Percentiles rank a stretch among this genome's conserved stretches.
Evolutionary conservation across 73 alveolate species (phyloP).

Genomic region (Paramecium primaurelia): DNA sequence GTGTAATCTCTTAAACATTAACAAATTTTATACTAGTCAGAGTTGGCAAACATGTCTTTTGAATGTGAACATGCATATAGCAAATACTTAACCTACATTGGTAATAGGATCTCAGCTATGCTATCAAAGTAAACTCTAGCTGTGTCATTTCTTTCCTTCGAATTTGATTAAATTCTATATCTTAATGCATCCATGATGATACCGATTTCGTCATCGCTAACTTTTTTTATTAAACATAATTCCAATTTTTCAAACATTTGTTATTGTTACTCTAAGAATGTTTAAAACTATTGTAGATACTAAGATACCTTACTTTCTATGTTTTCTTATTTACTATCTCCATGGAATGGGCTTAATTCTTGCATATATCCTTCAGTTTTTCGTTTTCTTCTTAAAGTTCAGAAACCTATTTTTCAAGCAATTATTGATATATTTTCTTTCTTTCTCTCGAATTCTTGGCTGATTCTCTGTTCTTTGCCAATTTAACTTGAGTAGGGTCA

Average conservation of each 20-base stretch:
- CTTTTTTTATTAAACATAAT: neutral
- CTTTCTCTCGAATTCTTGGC: conserved; percentile 46
- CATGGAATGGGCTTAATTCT: neutral
- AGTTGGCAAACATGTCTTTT: conserved; percentile 11
- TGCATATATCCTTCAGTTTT: neutral
- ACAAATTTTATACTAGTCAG: neutral
- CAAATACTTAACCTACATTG: conserved; percentile 6
- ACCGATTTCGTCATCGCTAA: neutral
- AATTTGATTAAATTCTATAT: conserved; percentile 25
- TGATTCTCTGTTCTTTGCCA: conserved; percentile 47
- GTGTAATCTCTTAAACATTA: neutral
- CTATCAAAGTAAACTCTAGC: conserved; percentile 39
- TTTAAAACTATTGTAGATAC: neutral
- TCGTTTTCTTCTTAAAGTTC: conserved; percentile 36
- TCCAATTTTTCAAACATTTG: conserved; percentile 8
- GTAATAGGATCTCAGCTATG: conserved; percentile 6
- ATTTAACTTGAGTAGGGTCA: neutral
- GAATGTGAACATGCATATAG: neutral
- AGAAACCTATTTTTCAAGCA: neutral
- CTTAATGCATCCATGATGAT: conserved; percentile 23
- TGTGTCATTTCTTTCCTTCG: conserved; percentile 32
- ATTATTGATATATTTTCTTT: neutral
- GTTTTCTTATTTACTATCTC: neutral
- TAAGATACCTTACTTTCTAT: neutral
- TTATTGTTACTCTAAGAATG: neutral